A percentile compares a stretch with the other conserved stretches of the same genome.
Conservation (phyloP, 2,329 filamentous ascomycete species). For the Fusarium coffeatum region DNA sequence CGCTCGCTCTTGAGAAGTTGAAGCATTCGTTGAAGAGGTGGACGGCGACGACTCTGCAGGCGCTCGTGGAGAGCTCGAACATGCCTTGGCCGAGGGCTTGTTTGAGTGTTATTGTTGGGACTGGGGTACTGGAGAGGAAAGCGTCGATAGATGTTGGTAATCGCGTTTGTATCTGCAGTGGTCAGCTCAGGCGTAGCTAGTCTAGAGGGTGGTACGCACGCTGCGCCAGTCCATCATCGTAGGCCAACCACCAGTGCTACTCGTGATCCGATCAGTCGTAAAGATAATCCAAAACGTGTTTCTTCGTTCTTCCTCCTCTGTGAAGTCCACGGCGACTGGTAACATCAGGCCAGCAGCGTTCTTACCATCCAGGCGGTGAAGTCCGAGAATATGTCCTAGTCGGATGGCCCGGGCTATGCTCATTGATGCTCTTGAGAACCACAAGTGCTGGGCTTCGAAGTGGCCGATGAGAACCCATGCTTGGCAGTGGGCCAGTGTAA, state of each 20-base stretch:
- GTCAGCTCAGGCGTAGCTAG: accelerated
- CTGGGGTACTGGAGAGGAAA: conserved; percentile 8
- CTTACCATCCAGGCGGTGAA: conserved; percentile 66
- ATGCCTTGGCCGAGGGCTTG: conserved; percentile 35
- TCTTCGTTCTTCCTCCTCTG: conserved; percentile 76
- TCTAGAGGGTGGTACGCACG: neutral
- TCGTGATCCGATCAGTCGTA: conserved; percentile 81
- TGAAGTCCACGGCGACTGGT: conserved; percentile 78
- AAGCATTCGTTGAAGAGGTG: conserved; percentile 40
- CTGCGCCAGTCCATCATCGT: conserved; percentile 72
- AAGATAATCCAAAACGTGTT: conserved; percentile 86
- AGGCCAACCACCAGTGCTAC: conserved; percentile 90
- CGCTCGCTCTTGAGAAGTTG: conserved; percentile 28
- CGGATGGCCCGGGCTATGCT: conserved; percentile 77
- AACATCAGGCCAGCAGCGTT: conserved; percentile 27
- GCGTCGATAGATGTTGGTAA: conserved; percentile 20
- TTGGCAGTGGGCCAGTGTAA: conserved; percentile 68
- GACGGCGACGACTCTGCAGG: conserved; percentile 34
- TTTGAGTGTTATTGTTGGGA: conserved; percentile 49
- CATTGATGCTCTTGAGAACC: conserved; percentile 84
- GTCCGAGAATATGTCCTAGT: conserved; percentile 80
- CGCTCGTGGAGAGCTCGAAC: conserved; percentile 34
- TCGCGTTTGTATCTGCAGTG: conserved; percentile 3
- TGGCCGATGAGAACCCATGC: conserved; percentile 77
- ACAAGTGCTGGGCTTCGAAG: conserved; percentile 83